Base-by-base conservation (phyloP, 1,284 basidiomycete species). In the Dichomitus squalens region DNA sequence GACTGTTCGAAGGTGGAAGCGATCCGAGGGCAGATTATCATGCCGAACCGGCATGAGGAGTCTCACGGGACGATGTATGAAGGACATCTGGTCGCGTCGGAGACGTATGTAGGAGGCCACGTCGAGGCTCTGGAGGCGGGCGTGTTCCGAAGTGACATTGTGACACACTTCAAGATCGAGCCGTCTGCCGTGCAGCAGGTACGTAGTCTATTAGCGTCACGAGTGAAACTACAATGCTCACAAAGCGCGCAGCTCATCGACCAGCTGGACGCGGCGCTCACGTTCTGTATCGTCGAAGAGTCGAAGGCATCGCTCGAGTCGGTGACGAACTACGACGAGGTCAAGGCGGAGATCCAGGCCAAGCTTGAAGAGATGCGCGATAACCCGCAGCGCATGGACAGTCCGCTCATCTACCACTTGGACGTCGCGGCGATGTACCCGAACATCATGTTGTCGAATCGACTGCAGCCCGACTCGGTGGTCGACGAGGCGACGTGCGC, bases 391-490 rank as follows among this genome's bases (percentile, higher is more conserved):
- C 92, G 96, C 18, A 82, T 84, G 52, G 96, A 98, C 76, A 90
- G 88, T 23, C 97, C 97, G 0, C 86, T 99, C 64, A 99, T 99
- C 71, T 99, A 99, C 75, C 97, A 99, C 76, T 77, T 99, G 70
- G 97, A 99, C 70, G 97, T 99, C 61, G 97, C 97, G 1, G 97
- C 97, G 65, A 99, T 99, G 97, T 99, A 99, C 71, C 97, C 97
- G 57, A 99, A 99, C 77, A 99, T 99, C 86, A 99, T 99, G 97
- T 90, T 99, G 79, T 98, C 95, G 29, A 99, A 99, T 73, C 93
- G 97, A 53, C 84, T 99, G 3, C 97, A 99, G 68, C 97, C 97
- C 2, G 97, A 99, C 74, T 97, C 97, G 1, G 93, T 99, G 74
- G 93, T 98, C 16, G 93, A 96, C 70, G 97, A 99, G 74, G 88